A percentile compares a stretch with the other conserved stretches of the same genome.
These are phyloP conservation scores for Podospora bellae-mahoneyi DNA, from an alignment of 495 filamentous ascomycete genomes.

Conservation along the genomic window DNA sequence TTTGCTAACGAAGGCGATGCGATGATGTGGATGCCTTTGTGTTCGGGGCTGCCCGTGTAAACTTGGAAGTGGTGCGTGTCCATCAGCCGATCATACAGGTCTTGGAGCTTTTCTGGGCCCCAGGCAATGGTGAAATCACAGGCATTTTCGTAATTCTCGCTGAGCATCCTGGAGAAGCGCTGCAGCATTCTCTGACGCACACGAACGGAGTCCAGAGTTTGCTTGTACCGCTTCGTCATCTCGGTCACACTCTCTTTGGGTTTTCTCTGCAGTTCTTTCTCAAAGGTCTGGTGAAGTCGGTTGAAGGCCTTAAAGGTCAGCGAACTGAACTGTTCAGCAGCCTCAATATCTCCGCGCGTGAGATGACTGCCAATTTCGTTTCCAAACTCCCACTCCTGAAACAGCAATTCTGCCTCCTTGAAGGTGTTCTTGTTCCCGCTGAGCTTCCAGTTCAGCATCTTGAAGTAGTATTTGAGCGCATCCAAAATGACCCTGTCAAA, in stretches of 20 bases:
- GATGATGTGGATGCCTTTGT: slow-evolving; percentile 75
- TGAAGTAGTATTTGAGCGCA: slow-evolving; percentile 95
- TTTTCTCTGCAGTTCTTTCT: slow-evolving; percentile 78
- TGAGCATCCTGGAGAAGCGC: slow-evolving; percentile 78
- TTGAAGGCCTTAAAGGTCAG: slow-evolving; percentile 88
- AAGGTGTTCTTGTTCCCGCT: slow-evolving; percentile 98
- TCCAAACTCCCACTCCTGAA: slow-evolving; percentile 95
- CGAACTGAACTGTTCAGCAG: slow-evolving; percentile 96
- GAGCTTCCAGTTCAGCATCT: slow-evolving; percentile 93
- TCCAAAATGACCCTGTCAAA: slow-evolving; percentile 96
- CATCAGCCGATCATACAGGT: slow-evolving; percentile 78
- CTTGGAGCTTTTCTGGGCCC: slow-evolving; percentile 58
- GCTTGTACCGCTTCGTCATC: slow-evolving; percentile 96
- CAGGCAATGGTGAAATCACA: slow-evolving; percentile 87
- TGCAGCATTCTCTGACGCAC: slow-evolving; percentile 81
- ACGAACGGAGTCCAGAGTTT: slow-evolving; percentile 88
- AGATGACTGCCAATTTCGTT: slow-evolving; percentile 87
- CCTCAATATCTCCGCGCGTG: slow-evolving; percentile 89
- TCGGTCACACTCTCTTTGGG: slow-evolving; percentile 79
- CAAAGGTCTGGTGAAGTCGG: slow-evolving; percentile 83
- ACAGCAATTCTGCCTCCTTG: slow-evolving; percentile 95
- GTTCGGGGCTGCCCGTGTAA: slow-evolving; percentile 60
- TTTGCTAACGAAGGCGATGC: slow-evolving; percentile 75
- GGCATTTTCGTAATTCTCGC: slow-evolving; percentile 90
- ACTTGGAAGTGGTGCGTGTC: slow-evolving; percentile 84